Percentiles rank a stretch among this genome's conserved stretches.
Conservation (phyloP, 2,329 filamentous ascomycete genomes). For the Sphaerulina musiva region DNA sequence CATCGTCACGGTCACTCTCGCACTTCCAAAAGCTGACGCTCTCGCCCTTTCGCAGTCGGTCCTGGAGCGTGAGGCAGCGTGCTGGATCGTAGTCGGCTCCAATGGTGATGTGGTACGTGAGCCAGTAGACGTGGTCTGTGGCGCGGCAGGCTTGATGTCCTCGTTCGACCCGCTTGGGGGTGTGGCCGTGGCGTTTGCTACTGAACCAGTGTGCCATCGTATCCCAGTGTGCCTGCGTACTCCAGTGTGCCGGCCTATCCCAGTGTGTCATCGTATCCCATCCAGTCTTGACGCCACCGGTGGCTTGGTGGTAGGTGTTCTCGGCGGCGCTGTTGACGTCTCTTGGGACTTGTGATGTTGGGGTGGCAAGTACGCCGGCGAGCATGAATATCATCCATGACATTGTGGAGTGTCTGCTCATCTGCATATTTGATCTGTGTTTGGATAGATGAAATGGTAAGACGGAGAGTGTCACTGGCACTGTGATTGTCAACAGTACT, state of each 20-base stretch:
- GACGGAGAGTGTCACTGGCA: too few species aligned
- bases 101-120: slow-evolving; percentile 7
- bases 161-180: neutral
- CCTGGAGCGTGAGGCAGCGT: neutral
- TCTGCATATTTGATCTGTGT: too few species aligned
- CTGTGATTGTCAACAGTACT: too few species aligned
- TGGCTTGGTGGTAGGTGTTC: neutral
- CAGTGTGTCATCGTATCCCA: neutral
- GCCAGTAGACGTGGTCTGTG: slow-evolving; percentile 6
- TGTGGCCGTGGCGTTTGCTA: neutral
- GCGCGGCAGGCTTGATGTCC: slow-evolving; percentile 5
- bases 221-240: too few species aligned
- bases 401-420: too few species aligned
- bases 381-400: too few species aligned
- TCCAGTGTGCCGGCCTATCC: too few species aligned
- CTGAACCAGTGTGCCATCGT: neutral
- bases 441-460: too few species aligned
- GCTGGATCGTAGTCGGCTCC: neutral
- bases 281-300: neutral
- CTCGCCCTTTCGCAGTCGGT: neutral
- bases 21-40: slow-evolving; percentile 3
- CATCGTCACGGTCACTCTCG: neutral
- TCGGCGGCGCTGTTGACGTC: neutral
- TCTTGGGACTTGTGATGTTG: neutral
- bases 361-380: too few species aligned